Evolutionary conservation across 257 asterid genomes (phyloP), one percentile per base, ranked within the genome.

Genomic region (Primulina tabacum): DNA sequence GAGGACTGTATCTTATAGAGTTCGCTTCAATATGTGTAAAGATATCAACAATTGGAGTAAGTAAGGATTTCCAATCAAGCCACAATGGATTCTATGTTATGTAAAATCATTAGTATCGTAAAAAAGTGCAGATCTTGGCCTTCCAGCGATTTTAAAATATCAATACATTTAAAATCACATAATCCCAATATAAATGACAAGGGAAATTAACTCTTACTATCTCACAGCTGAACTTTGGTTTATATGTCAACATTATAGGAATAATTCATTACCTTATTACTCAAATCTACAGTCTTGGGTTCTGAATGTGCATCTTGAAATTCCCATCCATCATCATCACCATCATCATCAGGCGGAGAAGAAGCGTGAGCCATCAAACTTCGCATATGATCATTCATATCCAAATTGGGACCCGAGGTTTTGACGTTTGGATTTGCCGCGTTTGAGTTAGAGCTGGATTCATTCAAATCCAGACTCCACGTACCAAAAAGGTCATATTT

Each of bases 241-340:
- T 30, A 40, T 28, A 32, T 55, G 17, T 14, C 28, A 28, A 26
- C 58, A 32, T 8, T 30, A 75, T 17, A 38, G 73, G 30, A 72
- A 57, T 65, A 64, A 9, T 65, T 24, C 69, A 77, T 73, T 78
- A 89, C 96, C 88, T 77, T 71, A 71, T 68, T 76, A 29, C 77
- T 70, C 64, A 59, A 73, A 69, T 75, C 71, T 60, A 52, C 80
- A 62, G 65, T 63, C 68, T 62, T 57, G 18, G 68, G 37, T 34
- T 79, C 88, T 50, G 87, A 74, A 70, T 52, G 35, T 64, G 95
- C 95, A 61, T 80, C 90, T 87, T 88, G 78, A 82, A 88, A 88
- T 60, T 88, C 92, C 95, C 97, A 90, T 53, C 85, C 89, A 43
- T 80, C 87, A 34, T 78, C 92, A 43, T 63, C 87, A 59, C 73